Evolutionary conservation across 129 eudicot genomes (phyloP), one percentile per base, ranked within the genome.

Genomic region (Flaveria ramosissima): DNA sequence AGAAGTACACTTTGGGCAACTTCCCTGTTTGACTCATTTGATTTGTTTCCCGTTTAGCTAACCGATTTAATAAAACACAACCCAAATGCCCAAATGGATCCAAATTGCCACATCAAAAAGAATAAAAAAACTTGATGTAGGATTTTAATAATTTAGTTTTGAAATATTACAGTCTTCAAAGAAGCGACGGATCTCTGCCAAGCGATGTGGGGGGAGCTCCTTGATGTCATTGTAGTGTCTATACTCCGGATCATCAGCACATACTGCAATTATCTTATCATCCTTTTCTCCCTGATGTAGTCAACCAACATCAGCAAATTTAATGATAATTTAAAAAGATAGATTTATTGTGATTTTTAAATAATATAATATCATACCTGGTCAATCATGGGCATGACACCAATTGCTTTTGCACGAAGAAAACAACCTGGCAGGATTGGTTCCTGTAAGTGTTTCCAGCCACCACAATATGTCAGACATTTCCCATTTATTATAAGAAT

Each of bases 201-300:
- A 68, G 21, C 98, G 97, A 84, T 91, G 98, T 45, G 98, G 98
- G 15, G 98, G 91, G 61, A 91, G 93, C 74, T 94, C 93, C 67
- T 89, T 91, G 46, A 95, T 91, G 86, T 91, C 97, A 68, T 77
- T 88, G 83, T 81, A 95, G 86, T 88, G 89, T 30, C 84, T 79
- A 59, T 91, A 89, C 81, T 95, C 99, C 2, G 99, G 99, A 85
- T 95, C 99, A 85, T 95, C 99, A 74, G 99, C 99, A 82, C 99
- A 95, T 12, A 95, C 97, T 69, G 99, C 99, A 77, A 94, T 94
- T n/a, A 94, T 94, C 93, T 94, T 94, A 80, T 94, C 99, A 89
- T 94, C 99, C 63, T 89, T 91, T 69, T 94, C 99, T 68, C 99
- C 98, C 97, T 94, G 86, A 62, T 9, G 64, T 14, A 9, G 45